Conservation (phyloP, 2,329 filamentous ascomycete genomes). For the Lachnellula cervina region DNA sequence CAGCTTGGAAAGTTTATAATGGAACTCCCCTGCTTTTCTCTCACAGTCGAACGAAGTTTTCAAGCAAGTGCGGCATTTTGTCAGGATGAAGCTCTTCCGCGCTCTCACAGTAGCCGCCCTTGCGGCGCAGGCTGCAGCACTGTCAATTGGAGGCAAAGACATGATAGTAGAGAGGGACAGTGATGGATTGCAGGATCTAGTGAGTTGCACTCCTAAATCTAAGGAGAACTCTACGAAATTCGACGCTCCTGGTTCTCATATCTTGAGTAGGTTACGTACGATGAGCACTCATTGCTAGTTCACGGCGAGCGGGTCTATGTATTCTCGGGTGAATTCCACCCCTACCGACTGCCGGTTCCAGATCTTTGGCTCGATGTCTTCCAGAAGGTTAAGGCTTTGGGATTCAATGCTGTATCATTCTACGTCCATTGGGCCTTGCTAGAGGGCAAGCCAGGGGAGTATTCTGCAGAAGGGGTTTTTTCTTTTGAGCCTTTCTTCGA, state of each 20-base stretch:
- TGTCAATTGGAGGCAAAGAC: slow-evolving; percentile 45
- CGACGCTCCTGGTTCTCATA: neutral
- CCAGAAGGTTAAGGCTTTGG: slow-evolving; percentile 76
- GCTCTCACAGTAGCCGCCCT: slow-evolving; percentile 34
- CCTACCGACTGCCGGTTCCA: slow-evolving; percentile 56
- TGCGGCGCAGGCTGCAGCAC: slow-evolving; percentile 41
- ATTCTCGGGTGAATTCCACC: slow-evolving; percentile 61
- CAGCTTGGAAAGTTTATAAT: slow-evolving; percentile 4
- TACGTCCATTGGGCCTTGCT: slow-evolving; percentile 75
- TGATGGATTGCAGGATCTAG: slow-evolving; percentile 50
- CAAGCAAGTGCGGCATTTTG: neutral
- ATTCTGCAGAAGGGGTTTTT: slow-evolving; percentile 67
- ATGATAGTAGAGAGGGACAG: slow-evolving; percentile 46
- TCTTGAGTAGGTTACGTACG: slow-evolving; percentile 50
- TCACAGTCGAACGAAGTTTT: neutral
- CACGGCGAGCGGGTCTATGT: slow-evolving; percentile 58
- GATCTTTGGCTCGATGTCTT: slow-evolving; percentile 67
- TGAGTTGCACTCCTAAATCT: slow-evolving; percentile 31
- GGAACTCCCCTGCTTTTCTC: neutral
- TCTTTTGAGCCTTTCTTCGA: slow-evolving; percentile 71
- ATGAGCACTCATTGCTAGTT: slow-evolving; percentile 58
- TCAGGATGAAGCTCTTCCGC: slow-evolving; percentile 36
- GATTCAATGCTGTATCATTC: slow-evolving; percentile 75
- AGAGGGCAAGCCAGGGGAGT: slow-evolving; percentile 67
- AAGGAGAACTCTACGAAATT: neutral